Evolutionary conservation across 305 asterid genomes (phyloP).

Genomic region (Fraxinus platypoda): DNA sequence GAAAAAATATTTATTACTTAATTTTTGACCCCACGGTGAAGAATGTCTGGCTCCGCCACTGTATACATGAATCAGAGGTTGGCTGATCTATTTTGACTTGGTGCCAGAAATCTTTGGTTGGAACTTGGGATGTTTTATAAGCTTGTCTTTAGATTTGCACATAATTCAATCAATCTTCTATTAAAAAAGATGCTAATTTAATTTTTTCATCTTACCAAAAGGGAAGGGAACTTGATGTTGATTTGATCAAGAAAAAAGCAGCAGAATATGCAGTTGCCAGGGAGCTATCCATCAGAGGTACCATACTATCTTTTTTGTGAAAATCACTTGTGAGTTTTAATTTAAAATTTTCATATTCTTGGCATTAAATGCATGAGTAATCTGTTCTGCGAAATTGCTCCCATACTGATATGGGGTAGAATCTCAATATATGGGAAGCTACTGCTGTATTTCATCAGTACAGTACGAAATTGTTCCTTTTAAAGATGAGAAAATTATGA

Average conservation of each 20-base stretch:
- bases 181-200: conserved; percentile 1
- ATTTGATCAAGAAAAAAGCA: conserved; percentile 56
- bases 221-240: conserved; percentile 73
- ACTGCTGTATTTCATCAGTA: background rate
- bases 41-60: no score
- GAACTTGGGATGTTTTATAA: background rate
- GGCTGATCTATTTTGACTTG: background rate
- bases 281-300: conserved; percentile 72
- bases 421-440: background rate
- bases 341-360: background rate
- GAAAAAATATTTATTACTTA: no score
- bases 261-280: conserved; percentile 72
- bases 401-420: background rate
- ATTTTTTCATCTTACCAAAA: conserved; percentile 12
- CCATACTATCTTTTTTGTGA: background rate
- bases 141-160: background rate
- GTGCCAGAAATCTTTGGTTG: background rate
- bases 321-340: background rate
- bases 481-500: background rate
- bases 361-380: background rate
- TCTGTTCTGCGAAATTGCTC: conserved; percentile 5
- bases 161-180: background rate
- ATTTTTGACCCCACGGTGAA: no score
- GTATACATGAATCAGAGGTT: background rate
- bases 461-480: background rate